These are phyloP conservation scores for Grifola frondosa DNA, from an alignment of 1,284 basidiomycete genomes.

Conservation along the genomic window DNA sequence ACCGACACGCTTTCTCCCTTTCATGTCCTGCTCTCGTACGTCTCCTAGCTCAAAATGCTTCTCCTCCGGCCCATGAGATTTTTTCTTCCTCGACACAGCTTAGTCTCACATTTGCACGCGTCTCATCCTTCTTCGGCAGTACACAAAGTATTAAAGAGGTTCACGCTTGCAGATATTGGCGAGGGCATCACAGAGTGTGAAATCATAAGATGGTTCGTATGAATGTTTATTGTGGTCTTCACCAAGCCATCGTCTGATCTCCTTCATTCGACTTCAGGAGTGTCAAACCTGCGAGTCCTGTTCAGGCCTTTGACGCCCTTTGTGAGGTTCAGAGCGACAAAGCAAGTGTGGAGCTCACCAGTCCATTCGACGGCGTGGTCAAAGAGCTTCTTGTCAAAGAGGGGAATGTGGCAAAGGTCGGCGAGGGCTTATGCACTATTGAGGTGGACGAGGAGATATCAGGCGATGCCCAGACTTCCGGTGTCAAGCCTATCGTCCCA, in stretches of 20 bases:
- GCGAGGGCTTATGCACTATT: slow-evolving; percentile 80
- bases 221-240: slow-evolving; percentile 16
- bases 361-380: slow-evolving; percentile 81
- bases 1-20: too few relatives aligned
- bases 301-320: slow-evolving; percentile 83
- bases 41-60: neutral
- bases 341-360: slow-evolving; percentile 91
- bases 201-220: slow-evolving; percentile 78
- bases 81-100: too few relatives aligned
- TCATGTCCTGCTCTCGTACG: too few relatives aligned
- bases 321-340: slow-evolving; percentile 97
- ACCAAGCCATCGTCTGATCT: slow-evolving; percentile 5
- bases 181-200: slow-evolving; percentile 92
- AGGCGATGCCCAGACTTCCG: slow-evolving; percentile 13
- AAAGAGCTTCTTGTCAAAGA: slow-evolving; percentile 74
- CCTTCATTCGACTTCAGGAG: slow-evolving; percentile 41
- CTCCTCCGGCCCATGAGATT: neutral
- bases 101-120: neutral
- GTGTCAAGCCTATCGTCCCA: neutral
- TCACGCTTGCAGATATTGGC: slow-evolving; percentile 94
- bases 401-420: slow-evolving; percentile 88
- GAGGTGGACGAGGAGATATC: slow-evolving; percentile 66
- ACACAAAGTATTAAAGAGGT: slow-evolving; percentile 57
- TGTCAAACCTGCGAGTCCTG: slow-evolving; percentile 55
- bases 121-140: slow-evolving; percentile 41